These are phyloP conservation scores for Irpex sp. DNA, from an alignment of 1,284 basidiomycete species.

Conservation along the genomic window DNA sequence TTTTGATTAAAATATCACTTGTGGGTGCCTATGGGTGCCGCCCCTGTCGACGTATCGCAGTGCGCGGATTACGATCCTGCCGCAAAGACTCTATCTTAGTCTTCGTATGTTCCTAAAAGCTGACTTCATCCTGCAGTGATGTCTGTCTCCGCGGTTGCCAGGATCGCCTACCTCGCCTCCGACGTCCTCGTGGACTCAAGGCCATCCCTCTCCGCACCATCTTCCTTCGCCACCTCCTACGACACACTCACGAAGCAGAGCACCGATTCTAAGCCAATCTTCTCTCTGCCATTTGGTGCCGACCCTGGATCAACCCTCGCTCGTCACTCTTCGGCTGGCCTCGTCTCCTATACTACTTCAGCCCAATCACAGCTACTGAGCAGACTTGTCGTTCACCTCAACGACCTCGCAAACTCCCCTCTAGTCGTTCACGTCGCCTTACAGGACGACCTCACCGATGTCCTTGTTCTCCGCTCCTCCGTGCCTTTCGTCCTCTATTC, in stretches of 20 bases:
- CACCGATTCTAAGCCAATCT: slow-evolving; percentile 14
- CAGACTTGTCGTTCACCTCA: slow-evolving; percentile 53
- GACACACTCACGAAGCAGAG: slow-evolving; percentile 10
- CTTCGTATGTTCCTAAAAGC: background rate
- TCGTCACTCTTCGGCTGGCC: slow-evolving; percentile 31
- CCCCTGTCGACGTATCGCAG: background rate
- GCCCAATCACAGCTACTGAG: slow-evolving; percentile 44
- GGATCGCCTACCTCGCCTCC: slow-evolving; percentile 66
- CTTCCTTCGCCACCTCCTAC: slow-evolving; percentile 31
- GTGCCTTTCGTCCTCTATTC: slow-evolving; percentile 64
- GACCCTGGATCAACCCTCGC: slow-evolving; percentile 57
- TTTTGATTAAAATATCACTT: background rate
- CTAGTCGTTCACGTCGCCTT: slow-evolving; percentile 59
- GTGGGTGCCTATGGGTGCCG: slow-evolving; percentile 6
- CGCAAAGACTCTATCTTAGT: background rate
- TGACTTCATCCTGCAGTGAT: slow-evolving; percentile 22
- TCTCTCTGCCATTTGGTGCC: slow-evolving; percentile 52
- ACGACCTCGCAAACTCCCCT: slow-evolving; percentile 49
- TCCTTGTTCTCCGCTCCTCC: slow-evolving; percentile 53
- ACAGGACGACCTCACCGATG: slow-evolving; percentile 52
- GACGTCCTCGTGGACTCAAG: slow-evolving; percentile 61
- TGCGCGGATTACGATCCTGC: background rate
- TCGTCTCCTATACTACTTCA: slow-evolving; percentile 51
- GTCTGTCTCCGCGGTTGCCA: slow-evolving; percentile 46
- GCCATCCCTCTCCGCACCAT: slow-evolving; percentile 32